phyloP scores from a whole-genome alignment of 805 yeast genomes.

The Saturnispora bothae region DNA sequence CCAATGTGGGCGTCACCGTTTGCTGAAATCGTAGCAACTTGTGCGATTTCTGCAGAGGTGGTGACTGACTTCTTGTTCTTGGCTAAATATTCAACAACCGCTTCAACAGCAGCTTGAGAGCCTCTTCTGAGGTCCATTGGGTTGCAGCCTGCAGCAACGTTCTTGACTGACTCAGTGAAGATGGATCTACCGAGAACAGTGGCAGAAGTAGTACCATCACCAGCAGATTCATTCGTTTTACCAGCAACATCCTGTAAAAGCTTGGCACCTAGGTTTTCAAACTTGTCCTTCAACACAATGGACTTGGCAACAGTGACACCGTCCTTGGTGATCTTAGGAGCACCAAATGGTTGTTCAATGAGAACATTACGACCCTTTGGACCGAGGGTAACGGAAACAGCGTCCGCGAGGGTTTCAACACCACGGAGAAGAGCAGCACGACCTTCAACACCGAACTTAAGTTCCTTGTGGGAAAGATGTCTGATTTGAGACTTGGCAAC shows the following conservation, averaged over 20 bases:
- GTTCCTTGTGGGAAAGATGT: constrained; percentile 70
- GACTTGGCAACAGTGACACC: constrained; percentile 96
- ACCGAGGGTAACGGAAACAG: constrained; percentile 92
- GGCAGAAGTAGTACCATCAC: constrained; percentile 98
- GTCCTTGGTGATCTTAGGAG: constrained; percentile 97
- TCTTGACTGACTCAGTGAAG: constrained; percentile 89
- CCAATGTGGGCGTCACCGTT: constrained; percentile 95
- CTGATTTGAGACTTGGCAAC: constrained; percentile 32
- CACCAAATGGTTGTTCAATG: constrained; percentile 92
- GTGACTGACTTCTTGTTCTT: constrained; percentile 86
- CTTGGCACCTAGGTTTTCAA: constrained; percentile 94
- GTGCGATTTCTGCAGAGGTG: constrained; percentile 90
- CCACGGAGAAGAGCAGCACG: constrained; percentile 90
- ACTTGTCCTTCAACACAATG: constrained; percentile 72
- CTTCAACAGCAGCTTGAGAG: constrained; percentile 92
- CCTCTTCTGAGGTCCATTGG: constrained; percentile 98
- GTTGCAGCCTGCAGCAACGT: constrained; percentile 98
- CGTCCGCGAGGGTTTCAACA: constrained; percentile 90
- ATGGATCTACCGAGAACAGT: constrained; percentile 94
- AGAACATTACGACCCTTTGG: constrained; percentile 97
- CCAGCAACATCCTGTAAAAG: constrained; percentile 93
- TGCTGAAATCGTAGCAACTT: constrained; percentile 96
- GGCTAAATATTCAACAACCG: constrained; percentile 77
- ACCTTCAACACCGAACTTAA: constrained; percentile 95
- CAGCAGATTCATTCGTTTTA: constrained; percentile 94